Evolutionary conservation across 2,329 filamentous ascomycete species (phyloP).

Genomic region (Grosmannia huntii): DNA sequence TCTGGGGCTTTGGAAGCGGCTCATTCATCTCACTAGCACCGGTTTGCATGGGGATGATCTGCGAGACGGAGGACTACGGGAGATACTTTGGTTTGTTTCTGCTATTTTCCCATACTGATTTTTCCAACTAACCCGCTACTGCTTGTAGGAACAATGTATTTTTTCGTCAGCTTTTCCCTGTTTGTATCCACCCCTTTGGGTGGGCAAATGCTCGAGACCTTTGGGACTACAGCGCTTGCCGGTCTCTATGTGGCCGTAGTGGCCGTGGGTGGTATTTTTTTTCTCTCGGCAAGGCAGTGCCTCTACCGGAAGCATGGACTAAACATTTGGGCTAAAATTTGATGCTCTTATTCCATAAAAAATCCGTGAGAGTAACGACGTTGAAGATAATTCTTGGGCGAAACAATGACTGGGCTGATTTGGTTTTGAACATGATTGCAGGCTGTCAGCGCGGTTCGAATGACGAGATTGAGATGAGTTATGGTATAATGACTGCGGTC

Average conservation of each 20-base stretch:
- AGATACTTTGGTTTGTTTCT: constrained; percentile 21
- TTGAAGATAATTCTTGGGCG: too few relatives aligned
- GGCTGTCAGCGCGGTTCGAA: too few relatives aligned
- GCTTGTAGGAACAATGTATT: constrained; percentile 29
- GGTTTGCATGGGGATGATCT: constrained; percentile 33
- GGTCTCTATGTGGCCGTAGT: constrained; percentile 32
- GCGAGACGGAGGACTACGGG: constrained; percentile 32
- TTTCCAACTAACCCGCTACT: background rate
- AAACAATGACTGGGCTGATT: too few relatives aligned
- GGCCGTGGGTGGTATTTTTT: constrained; percentile 21
- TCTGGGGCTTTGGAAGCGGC: constrained; percentile 36
- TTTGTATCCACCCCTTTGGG: constrained; percentile 31
- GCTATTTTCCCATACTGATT: background rate
- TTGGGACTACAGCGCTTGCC: constrained; percentile 29
- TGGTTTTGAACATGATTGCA: too few relatives aligned
- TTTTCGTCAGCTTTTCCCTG: constrained; percentile 30
- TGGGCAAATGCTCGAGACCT: constrained; percentile 30
- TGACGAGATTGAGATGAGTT: too few relatives aligned
- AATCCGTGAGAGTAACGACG: too few relatives aligned
- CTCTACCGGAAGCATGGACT: constrained; percentile 3
- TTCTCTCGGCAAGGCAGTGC: constrained; percentile 9
- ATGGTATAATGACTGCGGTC: too few relatives aligned
- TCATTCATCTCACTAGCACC: constrained; percentile 30
- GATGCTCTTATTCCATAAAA: too few relatives aligned
- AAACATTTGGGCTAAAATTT: background rate